Evolutionary conservation across 257 asterid genomes (phyloP).

Genomic region (Coffea eugenioides): DNA sequence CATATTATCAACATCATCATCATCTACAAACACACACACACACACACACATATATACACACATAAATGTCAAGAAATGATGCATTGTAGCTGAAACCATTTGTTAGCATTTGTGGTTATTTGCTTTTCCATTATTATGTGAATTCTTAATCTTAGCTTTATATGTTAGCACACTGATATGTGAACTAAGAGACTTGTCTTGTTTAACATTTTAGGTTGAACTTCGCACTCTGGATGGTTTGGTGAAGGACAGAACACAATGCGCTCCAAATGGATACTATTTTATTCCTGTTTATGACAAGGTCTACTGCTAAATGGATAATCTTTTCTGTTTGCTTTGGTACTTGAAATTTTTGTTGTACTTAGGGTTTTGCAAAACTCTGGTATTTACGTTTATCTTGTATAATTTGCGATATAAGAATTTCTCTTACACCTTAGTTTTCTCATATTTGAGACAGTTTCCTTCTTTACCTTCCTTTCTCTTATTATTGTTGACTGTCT

Average conservation of each 20-base stretch:
- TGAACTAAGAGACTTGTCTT: neutral
- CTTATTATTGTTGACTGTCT: neutral
- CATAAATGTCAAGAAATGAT: neutral
- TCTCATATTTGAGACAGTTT: neutral
- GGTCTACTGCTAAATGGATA: slow-evolving; percentile 35
- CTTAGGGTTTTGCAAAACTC: neutral
- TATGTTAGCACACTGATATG: neutral
- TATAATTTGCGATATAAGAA: neutral
- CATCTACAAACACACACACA: too few species aligned
- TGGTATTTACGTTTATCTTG: neutral
- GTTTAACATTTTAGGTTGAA: slow-evolving; percentile 57
- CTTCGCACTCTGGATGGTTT: slow-evolving; percentile 88
- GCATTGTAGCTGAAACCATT: neutral
- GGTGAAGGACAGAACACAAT: slow-evolving; percentile 89
- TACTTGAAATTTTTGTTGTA: neutral
- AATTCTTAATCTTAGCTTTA: neutral
- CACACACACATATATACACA: too few species aligned
- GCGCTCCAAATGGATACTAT: slow-evolving; percentile 99
- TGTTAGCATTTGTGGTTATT: neutral
- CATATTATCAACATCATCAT: too few species aligned
- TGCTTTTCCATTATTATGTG: neutral
- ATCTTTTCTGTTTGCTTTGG: neutral
- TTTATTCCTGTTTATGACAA: slow-evolving; percentile 96
- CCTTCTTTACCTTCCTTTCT: neutral
- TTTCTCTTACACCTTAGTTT: neutral